Conservation (phyloP, 176 grass and related monocot species). For the Paspalum vaginatum region DNA sequence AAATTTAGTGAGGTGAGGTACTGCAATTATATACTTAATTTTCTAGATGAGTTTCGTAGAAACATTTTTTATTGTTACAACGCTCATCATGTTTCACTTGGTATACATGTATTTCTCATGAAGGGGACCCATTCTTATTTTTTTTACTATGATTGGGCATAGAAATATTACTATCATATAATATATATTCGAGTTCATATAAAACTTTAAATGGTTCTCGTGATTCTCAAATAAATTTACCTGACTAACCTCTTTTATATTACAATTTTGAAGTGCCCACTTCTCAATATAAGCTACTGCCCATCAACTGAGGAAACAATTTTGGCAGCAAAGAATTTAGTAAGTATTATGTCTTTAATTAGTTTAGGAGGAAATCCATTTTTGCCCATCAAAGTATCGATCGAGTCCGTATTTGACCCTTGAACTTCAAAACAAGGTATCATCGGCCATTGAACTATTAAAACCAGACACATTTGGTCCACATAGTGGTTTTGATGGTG, state of each 20-base stretch:
- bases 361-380: no score
- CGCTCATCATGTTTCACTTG: background rate
- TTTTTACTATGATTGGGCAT: background rate
- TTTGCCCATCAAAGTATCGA: no score
- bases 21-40: conserved; percentile 25
- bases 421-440: no score
- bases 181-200: background rate
- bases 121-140: background rate
- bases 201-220: background rate
- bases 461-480: no score
- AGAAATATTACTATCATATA: conserved; percentile 11
- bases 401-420: no score
- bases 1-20: conserved; percentile 72
- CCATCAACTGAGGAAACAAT: conserved; percentile 80
- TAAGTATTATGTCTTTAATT: conserved; percentile 45
- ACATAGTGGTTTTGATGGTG: no score
- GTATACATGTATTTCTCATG: background rate
- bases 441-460: no score
- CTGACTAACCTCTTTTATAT: conserved; percentile 9
- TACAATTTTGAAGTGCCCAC: conserved; percentile 67
- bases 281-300: conserved; percentile 98
- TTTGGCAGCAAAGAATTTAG: conserved; percentile 62
- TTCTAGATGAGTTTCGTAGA: background rate
- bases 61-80: background rate
- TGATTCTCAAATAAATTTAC: conserved; percentile 4